These are phyloP conservation scores for Pythium sukuiense DNA, from an alignment of 352 stramenopile species.

Conservation along the genomic window DNA sequence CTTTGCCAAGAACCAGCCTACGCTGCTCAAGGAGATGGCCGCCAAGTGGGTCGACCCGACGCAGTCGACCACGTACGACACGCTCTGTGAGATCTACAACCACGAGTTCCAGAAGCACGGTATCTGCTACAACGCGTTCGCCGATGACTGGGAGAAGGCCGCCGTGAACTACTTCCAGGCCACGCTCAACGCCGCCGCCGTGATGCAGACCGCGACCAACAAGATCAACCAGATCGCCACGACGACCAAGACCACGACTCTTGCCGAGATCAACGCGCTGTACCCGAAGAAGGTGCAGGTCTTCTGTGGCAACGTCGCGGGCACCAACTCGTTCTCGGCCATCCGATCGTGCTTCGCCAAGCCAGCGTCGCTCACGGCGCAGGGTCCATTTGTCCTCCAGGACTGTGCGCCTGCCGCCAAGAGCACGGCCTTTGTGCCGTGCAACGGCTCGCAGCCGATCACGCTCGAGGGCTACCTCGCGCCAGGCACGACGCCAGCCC, in stretches of 20 bases:
- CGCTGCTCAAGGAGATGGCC: slow-evolving; percentile 54
- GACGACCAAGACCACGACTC: slow-evolving; percentile 19
- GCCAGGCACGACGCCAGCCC: slow-evolving; percentile 23
- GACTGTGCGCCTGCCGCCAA: slow-evolving; percentile 47
- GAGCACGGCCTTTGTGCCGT: slow-evolving; percentile 53
- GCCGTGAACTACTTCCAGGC: slow-evolving; percentile 67
- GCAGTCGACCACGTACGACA: slow-evolving; percentile 46
- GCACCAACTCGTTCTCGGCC: slow-evolving; percentile 62
- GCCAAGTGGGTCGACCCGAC: slow-evolving; percentile 70
- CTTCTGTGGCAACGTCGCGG: slow-evolving; percentile 57
- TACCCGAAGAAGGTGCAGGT: slow-evolving; percentile 67
- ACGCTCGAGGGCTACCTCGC: slow-evolving; percentile 47
- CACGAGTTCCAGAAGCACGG: slow-evolving; percentile 87
- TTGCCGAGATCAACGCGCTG: slow-evolving; percentile 36
- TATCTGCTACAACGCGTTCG: slow-evolving; percentile 65
- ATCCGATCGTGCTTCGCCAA: slow-evolving; percentile 64
- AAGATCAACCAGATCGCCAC: slow-evolving; percentile 64
- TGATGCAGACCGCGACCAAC: slow-evolving; percentile 35
- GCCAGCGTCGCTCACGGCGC: slow-evolving; percentile 32
- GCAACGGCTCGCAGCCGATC: slow-evolving; percentile 42
- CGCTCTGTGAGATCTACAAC: slow-evolving; percentile 80
- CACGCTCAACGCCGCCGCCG: slow-evolving; percentile 52
- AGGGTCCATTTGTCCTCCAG: slow-evolving; percentile 45
- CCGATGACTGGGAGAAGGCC: slow-evolving; percentile 45
- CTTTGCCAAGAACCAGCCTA: slow-evolving; percentile 47